These are phyloP conservation scores for Fusarium acutatum DNA, from an alignment of 2,329 filamentous ascomycete genomes.

Conservation along the genomic window DNA sequence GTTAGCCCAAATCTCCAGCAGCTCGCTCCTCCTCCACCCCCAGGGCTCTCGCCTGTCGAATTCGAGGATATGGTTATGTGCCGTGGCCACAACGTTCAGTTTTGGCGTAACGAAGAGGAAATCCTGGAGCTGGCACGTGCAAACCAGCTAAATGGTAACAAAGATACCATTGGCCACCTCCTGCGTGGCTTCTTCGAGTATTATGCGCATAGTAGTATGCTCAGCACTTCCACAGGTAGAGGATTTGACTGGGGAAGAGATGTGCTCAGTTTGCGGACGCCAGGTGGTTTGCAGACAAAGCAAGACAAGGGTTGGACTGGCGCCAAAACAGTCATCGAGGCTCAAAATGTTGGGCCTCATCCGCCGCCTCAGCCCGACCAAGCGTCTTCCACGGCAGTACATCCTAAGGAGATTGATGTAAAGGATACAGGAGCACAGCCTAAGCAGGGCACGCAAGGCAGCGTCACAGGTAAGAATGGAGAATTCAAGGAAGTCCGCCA, in stretches of 20 bases:
- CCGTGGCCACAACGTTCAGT: constrained; percentile 75
- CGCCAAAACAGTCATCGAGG: constrained; percentile 74
- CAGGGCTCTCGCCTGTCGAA: constrained; percentile 38
- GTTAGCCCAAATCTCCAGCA: constrained; percentile 85
- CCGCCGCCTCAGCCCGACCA: constrained; percentile 30
- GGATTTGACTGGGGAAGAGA: constrained; percentile 84
- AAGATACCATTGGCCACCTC: constrained; percentile 73
- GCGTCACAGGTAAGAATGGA: constrained; percentile 43
- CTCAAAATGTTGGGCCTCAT: constrained; percentile 47
- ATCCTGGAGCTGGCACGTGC: constrained; percentile 68
- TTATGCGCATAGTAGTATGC: constrained; percentile 70
- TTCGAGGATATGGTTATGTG: constrained; percentile 50
- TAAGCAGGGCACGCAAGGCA: constrained; percentile 18
- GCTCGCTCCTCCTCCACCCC: constrained; percentile 55
- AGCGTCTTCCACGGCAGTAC: background rate
- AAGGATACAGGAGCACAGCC: constrained; percentile 8
- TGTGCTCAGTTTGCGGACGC: constrained; percentile 79
- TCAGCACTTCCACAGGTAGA: constrained; percentile 59
- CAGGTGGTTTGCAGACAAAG: constrained; percentile 76
- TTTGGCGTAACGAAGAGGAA: constrained; percentile 78
- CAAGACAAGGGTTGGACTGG: constrained; percentile 85
- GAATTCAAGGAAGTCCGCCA: constrained; percentile 76
- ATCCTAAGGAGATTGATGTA: background rate
- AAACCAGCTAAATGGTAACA: constrained; percentile 72
- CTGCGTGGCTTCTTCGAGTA: constrained; percentile 90